These are phyloP conservation scores for Anethum foeniculum DNA, from an alignment of 140 eudicot genomes.

Conservation along the genomic window DNA sequence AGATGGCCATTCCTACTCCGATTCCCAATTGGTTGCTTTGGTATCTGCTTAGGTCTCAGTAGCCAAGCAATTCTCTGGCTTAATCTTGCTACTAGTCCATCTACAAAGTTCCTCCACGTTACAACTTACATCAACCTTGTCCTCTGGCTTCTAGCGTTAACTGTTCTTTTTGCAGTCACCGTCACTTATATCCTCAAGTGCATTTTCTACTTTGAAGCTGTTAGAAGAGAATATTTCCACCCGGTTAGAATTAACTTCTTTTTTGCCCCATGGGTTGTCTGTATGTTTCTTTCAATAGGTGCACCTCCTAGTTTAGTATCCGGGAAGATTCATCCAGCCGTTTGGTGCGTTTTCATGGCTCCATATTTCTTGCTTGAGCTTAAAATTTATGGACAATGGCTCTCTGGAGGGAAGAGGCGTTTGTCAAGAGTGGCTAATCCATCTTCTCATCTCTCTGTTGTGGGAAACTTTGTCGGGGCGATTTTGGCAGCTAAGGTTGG, in stretches of 20 bases:
- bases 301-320: conserved; percentile 50
- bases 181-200: conserved; percentile 59
- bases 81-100: conserved; percentile 46
- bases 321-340: conserved; percentile 47
- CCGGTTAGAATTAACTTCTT: conserved; percentile 97
- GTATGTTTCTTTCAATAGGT: conserved; percentile 88
- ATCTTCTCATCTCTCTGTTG: conserved; percentile 77
- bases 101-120: conserved; percentile 66
- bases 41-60: conserved; percentile 87
- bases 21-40: conserved; percentile 82
- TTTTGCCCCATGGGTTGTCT: conserved; percentile 94
- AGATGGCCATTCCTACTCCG: conserved; percentile 91
- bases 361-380: conserved; percentile 73
- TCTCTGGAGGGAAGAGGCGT: conserved; percentile 87
- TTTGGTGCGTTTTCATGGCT: conserved; percentile 64
- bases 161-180: conserved; percentile 48
- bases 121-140: conserved; percentile 63
- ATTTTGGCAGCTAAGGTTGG: conserved; percentile 80
- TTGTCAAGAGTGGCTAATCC: conserved; percentile 89
- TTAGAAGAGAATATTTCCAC: conserved; percentile 78
- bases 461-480: conserved; percentile 94
- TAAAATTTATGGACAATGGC: conserved; percentile 95
- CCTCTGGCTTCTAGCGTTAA: conserved; percentile 64
- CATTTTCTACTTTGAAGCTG: conserved; percentile 81
- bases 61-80: conserved; percentile 95